Base-by-base conservation (phyloP, 768 basidiomycete genomes). In the Phlegmacium glaucopus region DNA sequence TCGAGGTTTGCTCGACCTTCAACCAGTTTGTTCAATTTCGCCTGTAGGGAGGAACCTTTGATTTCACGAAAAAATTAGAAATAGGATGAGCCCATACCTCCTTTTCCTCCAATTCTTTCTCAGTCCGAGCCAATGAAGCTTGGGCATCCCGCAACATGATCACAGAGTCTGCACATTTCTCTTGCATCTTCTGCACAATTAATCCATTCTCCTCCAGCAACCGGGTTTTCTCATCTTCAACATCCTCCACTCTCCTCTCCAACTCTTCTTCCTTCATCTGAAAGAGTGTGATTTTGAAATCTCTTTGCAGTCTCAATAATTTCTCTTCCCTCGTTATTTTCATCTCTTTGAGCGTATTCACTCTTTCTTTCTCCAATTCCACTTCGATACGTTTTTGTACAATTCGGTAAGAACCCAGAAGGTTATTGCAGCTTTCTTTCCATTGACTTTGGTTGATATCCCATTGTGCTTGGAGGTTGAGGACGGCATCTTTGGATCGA, bases 201-300 rank as follows among this genome's bases (percentile, higher is more conserved):
- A 78, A 76, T 4, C 66, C 66, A 56, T 83, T 78, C 48, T 72
- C 73, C 46, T 59, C 65, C 39, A 60, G 65, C 29, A 60, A 58
- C 22, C 44, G 56, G 51, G 55, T 57, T 48, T 65, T 67, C 44
- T 75, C 65, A 7, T 76, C 76, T 60, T 83, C 76, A n/a, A 82
- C 56, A 30, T 78, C 72, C 17, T 66, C 70, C 8, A 86, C 61
- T 50, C 71, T 74, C 35, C 65, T 60, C 55, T 86, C 81, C 39
- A 87, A 63, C 53, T 83, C 82, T 11, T 70, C 67, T 54, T 88
- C 87, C 42, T 72, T 72, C 15, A 72, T 72, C 61, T 84, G 82
- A 56, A 86, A 89, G 64, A 80, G 74, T n/a, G 74, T 78, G 43
- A 90, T 75, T 59, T 78, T 77, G 57, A 71, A 79, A 49, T 91